These are phyloP conservation scores for Beauveria medogensis DNA, from an alignment of 2,329 filamentous ascomycete genomes.

Conservation along the genomic window DNA sequence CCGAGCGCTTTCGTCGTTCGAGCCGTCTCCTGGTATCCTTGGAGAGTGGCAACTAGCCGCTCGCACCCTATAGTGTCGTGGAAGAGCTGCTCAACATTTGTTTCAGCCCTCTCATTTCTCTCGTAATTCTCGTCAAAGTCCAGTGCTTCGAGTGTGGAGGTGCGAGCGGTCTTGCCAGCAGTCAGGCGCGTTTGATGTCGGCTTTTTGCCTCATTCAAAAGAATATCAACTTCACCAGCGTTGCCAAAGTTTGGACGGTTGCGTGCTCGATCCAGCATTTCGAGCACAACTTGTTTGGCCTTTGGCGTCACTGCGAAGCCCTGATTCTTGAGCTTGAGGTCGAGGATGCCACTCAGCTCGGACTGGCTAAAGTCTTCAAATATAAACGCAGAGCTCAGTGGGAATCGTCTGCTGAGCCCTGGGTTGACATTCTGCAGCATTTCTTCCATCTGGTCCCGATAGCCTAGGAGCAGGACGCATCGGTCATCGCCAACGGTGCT, in stretches of 20 bases:
- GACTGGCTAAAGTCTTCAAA: slow-evolving; percentile 61
- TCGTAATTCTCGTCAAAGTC: slow-evolving; percentile 62
- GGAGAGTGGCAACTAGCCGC: slow-evolving; percentile 41
- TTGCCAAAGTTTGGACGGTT: slow-evolving; percentile 67
- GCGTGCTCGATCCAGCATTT: slow-evolving; percentile 51
- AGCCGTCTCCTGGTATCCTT: slow-evolving; percentile 44
- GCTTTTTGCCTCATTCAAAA: slow-evolving; percentile 49
- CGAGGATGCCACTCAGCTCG: slow-evolving; percentile 51
- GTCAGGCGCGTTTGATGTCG: slow-evolving; percentile 24
- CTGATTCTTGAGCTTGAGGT: slow-evolving; percentile 52
- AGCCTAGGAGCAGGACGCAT: slow-evolving; percentile 64
- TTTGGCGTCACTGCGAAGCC: slow-evolving; percentile 43
- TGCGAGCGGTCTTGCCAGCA: slow-evolving; percentile 19
- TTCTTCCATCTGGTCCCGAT: slow-evolving; percentile 58
- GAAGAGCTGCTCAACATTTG: slow-evolving; percentile 48
- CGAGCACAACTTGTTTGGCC: slow-evolving; percentile 46
- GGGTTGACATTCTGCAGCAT: slow-evolving; percentile 73
- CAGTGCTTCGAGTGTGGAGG: slow-evolving; percentile 64
- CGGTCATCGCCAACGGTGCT: slow-evolving; percentile 62
- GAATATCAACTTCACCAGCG: slow-evolving; percentile 62
- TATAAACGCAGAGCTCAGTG: slow-evolving; percentile 51
- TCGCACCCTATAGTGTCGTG: slow-evolving; percentile 51
- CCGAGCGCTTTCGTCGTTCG: slow-evolving; percentile 18
- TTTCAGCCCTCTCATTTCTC: slow-evolving; percentile 30
- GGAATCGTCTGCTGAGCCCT: slow-evolving; percentile 59